Conservation (phyloP, 2,329 filamentous ascomycete genomes). For the Trichoderma asperellum region DNA sequence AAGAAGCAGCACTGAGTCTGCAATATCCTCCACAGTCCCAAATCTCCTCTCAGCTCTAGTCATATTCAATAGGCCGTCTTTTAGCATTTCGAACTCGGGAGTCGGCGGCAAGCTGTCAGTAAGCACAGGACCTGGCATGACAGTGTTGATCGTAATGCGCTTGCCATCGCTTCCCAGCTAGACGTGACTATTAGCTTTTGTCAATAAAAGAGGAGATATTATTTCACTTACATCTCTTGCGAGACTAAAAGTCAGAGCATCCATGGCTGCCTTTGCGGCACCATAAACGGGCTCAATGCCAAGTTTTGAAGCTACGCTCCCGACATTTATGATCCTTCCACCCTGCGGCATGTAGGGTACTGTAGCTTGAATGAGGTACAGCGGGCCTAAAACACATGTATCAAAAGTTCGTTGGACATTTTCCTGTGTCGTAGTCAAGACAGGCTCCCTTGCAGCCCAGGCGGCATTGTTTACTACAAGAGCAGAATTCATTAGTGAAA, state of each 20-base stretch:
- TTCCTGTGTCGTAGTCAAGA: background rate
- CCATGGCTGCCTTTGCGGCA: constrained; percentile 41
- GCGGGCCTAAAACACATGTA: background rate
- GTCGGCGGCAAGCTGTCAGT: constrained; percentile 39
- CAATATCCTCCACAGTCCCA: constrained; percentile 44
- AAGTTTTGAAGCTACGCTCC: constrained; percentile 22
- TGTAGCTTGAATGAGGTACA: constrained; percentile 20
- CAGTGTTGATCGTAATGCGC: constrained; percentile 44
- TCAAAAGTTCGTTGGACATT: constrained; percentile 10
- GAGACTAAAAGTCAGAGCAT: constrained; percentile 39
- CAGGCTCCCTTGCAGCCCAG: constrained; percentile 7
- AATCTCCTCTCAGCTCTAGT: constrained; percentile 39
- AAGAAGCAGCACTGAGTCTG: constrained; percentile 32
- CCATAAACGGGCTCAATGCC: constrained; percentile 30
- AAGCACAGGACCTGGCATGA: constrained; percentile 43
- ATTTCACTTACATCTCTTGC: constrained; percentile 38
- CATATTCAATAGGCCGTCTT: constrained; percentile 32
- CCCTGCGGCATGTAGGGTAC: constrained; percentile 11
- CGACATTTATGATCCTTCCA: constrained; percentile 13
- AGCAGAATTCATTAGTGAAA: background rate
- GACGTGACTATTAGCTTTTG: background rate
- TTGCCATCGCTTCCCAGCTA: constrained; percentile 30
- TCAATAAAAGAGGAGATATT: fast-evolving
- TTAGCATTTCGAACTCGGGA: constrained; percentile 20
- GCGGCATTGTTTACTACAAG: constrained; percentile 18